These are phyloP conservation scores for Cutaneotrichosporon sp. DNA, from an alignment of 1,284 basidiomycete species.

Conservation along the genomic window DNA sequence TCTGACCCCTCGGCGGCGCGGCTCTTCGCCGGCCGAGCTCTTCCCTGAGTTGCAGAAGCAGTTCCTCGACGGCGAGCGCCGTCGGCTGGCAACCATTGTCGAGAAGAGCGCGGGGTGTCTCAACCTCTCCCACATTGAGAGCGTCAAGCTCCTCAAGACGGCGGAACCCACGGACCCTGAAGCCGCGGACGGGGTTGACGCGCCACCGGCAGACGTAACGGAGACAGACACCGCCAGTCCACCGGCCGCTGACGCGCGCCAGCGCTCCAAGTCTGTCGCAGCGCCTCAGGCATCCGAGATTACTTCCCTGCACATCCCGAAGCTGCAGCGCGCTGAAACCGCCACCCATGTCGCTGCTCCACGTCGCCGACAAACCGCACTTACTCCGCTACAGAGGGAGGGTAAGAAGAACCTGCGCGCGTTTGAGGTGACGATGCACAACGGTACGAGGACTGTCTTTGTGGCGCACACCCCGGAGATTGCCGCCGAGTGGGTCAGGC, in stretches of 20 bases:
- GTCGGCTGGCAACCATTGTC: slow-evolving; percentile 38
- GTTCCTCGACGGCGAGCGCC: slow-evolving; percentile 37
- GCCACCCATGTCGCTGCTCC: background rate
- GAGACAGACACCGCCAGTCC: background rate
- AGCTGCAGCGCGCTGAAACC: background rate
- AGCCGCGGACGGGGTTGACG: background rate
- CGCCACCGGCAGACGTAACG: no score
- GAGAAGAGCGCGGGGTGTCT: slow-evolving; percentile 39
- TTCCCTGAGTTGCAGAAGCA: slow-evolving; percentile 37
- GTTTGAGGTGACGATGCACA: slow-evolving; percentile 36
- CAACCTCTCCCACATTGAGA: slow-evolving; percentile 43
- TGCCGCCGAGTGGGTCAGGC: slow-evolving; percentile 47
- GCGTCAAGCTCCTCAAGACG: slow-evolving; percentile 24
- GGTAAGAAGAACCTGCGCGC: slow-evolving; percentile 22
- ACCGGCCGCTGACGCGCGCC: background rate
- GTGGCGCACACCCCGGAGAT: slow-evolving; percentile 34
- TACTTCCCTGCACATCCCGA: background rate
- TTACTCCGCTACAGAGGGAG: slow-evolving; percentile 6
- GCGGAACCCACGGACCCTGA: background rate
- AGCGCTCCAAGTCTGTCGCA: background rate
- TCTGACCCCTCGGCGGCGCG: slow-evolving; percentile 31
- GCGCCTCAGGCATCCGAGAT: background rate
- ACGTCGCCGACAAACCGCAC: background rate
- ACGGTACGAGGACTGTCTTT: slow-evolving; percentile 9
- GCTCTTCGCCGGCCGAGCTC: slow-evolving; percentile 36